Conservation (phyloP, 2,329 filamentous ascomycete genomes). For the Chrysoporthe deuterocubensis region DNA sequence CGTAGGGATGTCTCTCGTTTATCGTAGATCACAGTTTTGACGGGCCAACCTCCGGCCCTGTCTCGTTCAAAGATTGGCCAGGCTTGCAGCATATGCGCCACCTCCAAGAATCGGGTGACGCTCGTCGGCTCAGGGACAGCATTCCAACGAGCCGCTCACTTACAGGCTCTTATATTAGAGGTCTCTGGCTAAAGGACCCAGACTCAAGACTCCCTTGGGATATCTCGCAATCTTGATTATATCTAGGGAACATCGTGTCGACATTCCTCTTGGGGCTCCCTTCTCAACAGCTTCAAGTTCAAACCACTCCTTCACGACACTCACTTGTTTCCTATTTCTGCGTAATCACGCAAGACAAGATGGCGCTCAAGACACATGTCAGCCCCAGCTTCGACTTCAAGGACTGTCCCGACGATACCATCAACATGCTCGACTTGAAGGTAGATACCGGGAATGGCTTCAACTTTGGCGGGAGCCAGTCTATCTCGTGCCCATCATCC, state of each 20-base stretch:
- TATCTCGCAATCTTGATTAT: conserved; percentile 11
- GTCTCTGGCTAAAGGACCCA: conserved; percentile 21
- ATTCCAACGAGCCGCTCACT: conserved; percentile 28
- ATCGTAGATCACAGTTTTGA: conserved; percentile 24
- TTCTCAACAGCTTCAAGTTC: conserved; percentile 18
- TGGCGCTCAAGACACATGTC: conserved; percentile 18
- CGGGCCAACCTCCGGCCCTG: conserved; percentile 18
- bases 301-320: background rate
- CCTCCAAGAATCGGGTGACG: conserved; percentile 28
- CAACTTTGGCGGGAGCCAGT: conserved; percentile 17
- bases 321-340: background rate
- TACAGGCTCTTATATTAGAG: conserved; percentile 24
- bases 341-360: background rate
- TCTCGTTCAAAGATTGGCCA: conserved; percentile 16
- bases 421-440: conserved; percentile 19
- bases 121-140: conserved; percentile 24
- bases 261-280: conserved; percentile 21
- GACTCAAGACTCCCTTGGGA: conserved; percentile 20
- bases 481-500: conserved; percentile 23
- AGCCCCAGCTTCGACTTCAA: conserved; percentile 11
- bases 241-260: conserved; percentile 21
- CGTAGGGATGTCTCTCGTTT: conserved; percentile 28
- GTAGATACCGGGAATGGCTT: conserved; percentile 23
- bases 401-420: conserved; percentile 12
- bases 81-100: conserved; percentile 25